Evolutionary conservation across 495 filamentous ascomycete genomes (phyloP).

Genomic region (Talaromyces wortmannii): DNA sequence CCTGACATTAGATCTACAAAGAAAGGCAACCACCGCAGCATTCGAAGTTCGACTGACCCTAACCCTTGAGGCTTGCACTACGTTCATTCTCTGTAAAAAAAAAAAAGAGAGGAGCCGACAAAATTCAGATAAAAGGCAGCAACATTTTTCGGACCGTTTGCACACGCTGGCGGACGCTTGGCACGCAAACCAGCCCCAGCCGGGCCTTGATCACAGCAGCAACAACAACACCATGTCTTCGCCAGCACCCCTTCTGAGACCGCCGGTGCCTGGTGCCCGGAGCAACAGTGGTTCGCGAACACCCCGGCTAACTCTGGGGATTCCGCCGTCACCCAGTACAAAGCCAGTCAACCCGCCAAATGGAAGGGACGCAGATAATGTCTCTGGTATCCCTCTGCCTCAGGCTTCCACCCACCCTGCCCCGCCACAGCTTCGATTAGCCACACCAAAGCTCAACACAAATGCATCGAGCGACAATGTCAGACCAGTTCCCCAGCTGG

Average conservation of each 20-base stretch:
- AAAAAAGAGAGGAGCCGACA: constrained; percentile 15
- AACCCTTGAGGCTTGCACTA: too few species aligned
- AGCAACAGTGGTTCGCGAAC: constrained; percentile 53
- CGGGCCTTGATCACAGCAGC: background rate
- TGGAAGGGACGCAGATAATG: constrained; percentile 12
- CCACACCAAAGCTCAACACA: constrained; percentile 76
- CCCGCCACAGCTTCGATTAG: constrained; percentile 68
- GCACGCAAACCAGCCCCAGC: background rate
- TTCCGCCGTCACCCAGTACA: constrained; percentile 74
- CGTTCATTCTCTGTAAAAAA: background rate
- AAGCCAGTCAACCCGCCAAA: constrained; percentile 49
- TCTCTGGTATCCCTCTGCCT: constrained; percentile 27
- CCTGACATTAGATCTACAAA: too few species aligned
- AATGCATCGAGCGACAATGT: constrained; percentile 49
- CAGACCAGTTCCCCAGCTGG: constrained; percentile 33
- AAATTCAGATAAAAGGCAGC: constrained; percentile 3
- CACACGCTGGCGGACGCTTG: constrained; percentile 5
- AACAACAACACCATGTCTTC: constrained; percentile 53
- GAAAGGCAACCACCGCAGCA: too few species aligned
- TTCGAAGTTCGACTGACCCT: too few species aligned
- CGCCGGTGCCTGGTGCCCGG: constrained; percentile 72
- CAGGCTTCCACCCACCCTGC: constrained; percentile 42
- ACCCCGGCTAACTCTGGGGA: constrained; percentile 79
- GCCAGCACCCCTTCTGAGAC: constrained; percentile 72
- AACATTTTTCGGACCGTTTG: background rate